A percentile compares a stretch with the other conserved stretches of the same genome.
Conservation (phyloP, 208 protist genomes). For the Zelonia costaricensis region DNA sequence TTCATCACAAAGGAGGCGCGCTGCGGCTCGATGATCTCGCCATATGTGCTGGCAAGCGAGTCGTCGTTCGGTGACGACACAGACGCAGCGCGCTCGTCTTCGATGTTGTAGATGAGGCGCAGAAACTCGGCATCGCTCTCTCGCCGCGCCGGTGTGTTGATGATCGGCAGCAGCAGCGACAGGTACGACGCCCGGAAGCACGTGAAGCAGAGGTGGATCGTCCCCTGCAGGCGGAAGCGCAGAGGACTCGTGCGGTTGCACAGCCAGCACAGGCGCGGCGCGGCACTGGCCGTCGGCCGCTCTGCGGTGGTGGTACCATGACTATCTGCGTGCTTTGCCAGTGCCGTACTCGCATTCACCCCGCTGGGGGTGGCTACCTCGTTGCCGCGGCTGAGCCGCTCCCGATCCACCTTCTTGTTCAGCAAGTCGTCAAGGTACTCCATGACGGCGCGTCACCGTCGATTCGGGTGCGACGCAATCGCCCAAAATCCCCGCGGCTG, state of each 20-base stretch:
- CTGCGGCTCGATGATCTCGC: constrained; percentile 37
- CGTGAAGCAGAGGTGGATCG: constrained; percentile 59
- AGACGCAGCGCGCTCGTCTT: constrained; percentile 19
- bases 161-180: constrained; percentile 46
- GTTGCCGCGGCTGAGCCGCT: constrained; percentile 25
- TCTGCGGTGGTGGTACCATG: background rate
- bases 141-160: constrained; percentile 50
- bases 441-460: too few relatives aligned
- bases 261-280: constrained; percentile 53
- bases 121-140: constrained; percentile 42
- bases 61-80: constrained; percentile 13
- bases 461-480: too few relatives aligned
- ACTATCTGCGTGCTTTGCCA: background rate
- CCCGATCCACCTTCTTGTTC: constrained; percentile 37
- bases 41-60: constrained; percentile 18
- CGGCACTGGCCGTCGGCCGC: background rate
- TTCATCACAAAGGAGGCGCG: constrained; percentile 51
- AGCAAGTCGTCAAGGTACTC: constrained; percentile 31
- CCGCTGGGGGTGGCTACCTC: background rate
- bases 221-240: constrained; percentile 42
- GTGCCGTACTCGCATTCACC: too few relatives aligned
- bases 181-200: constrained; percentile 69
- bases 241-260: constrained; percentile 36
- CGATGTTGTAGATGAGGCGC: constrained; percentile 42
- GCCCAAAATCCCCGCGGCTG: too few relatives aligned